Percentiles rank a stretch among this genome's conserved stretches.
Evolutionary conservation across 2,329 filamentous ascomycete genomes (phyloP).

Genomic region (Neurospora sp.): DNA sequence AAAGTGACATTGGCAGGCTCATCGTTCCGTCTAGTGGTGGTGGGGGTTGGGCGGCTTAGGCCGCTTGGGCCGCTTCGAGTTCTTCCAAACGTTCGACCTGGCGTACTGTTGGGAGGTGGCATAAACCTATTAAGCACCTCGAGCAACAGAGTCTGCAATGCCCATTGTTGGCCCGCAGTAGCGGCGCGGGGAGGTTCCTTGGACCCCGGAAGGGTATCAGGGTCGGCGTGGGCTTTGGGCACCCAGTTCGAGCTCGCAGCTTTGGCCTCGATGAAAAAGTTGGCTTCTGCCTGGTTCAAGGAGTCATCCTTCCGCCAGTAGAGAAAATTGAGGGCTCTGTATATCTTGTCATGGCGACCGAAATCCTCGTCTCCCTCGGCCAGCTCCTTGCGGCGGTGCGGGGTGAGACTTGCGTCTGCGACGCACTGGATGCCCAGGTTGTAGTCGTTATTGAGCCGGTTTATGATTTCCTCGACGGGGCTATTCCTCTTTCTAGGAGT

Average conservation of each 20-base stretch:
- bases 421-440: slow-evolving; percentile 17
- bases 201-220: slow-evolving; percentile 9
- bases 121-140: slow-evolving; percentile 10
- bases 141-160: slow-evolving; percentile 18
- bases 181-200: slow-evolving; percentile 9
- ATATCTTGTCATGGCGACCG: slow-evolving; percentile 15
- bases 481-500: slow-evolving; percentile 11
- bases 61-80: neutral
- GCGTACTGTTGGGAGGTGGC: neutral
- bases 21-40: neutral
- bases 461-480: slow-evolving; percentile 13
- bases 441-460: slow-evolving; percentile 19
- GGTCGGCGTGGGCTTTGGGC: slow-evolving; percentile 13
- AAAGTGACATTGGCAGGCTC: neutral
- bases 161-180: slow-evolving; percentile 10
- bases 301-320: slow-evolving; percentile 11
- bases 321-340: slow-evolving; percentile 14
- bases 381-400: slow-evolving; percentile 9
- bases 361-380: slow-evolving; percentile 9
- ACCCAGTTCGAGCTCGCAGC: slow-evolving; percentile 14
- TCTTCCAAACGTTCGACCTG: neutral
- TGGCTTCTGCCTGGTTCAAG: slow-evolving; percentile 9
- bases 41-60: neutral
- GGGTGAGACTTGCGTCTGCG: slow-evolving; percentile 13
- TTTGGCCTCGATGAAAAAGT: slow-evolving; percentile 17